Evolutionary conservation across 164 flowering plant genomes (phyloP).

Genomic region (Paratinospora sagittata): DNA sequence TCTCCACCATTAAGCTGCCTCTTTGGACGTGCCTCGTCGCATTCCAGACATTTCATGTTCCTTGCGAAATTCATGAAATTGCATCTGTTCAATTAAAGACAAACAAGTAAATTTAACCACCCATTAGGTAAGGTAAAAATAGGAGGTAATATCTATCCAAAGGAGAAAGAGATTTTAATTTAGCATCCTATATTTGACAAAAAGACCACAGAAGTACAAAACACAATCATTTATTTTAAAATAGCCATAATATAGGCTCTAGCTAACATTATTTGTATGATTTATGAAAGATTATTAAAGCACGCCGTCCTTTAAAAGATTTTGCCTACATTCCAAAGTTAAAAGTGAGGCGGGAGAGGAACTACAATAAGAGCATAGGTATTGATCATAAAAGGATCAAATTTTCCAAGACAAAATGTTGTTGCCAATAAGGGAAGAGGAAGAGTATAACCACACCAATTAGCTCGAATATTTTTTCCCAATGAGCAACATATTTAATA

Average conservation of each 20-base stretch:
- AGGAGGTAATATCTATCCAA: too few species aligned
- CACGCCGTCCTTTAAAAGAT: background rate
- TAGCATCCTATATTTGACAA: background rate
- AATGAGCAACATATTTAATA: too few species aligned
- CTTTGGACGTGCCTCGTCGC: constrained; percentile 74
- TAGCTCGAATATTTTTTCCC: background rate
- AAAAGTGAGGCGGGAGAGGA: background rate
- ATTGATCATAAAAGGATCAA: background rate
- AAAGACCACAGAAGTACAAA: background rate
- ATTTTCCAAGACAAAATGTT: background rate
- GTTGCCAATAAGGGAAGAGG: background rate
- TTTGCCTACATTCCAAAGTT: background rate
- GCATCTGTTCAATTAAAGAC: constrained; percentile 50
- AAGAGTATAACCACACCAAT: background rate
- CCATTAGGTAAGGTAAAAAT: too few species aligned
- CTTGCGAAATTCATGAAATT: constrained; percentile 89
- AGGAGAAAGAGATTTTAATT: background rate
- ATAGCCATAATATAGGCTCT: too few species aligned
- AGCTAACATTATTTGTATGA: background rate
- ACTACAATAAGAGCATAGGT: background rate
- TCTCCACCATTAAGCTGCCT: constrained; percentile 80
- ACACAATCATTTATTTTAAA: too few species aligned
- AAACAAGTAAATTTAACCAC: background rate
- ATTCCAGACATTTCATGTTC: constrained; percentile 77
- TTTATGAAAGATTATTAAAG: too few species aligned